Evolutionary conservation across 2,329 filamentous ascomycete species (phyloP).

Genomic region (Teratosphaeria viscida): DNA sequence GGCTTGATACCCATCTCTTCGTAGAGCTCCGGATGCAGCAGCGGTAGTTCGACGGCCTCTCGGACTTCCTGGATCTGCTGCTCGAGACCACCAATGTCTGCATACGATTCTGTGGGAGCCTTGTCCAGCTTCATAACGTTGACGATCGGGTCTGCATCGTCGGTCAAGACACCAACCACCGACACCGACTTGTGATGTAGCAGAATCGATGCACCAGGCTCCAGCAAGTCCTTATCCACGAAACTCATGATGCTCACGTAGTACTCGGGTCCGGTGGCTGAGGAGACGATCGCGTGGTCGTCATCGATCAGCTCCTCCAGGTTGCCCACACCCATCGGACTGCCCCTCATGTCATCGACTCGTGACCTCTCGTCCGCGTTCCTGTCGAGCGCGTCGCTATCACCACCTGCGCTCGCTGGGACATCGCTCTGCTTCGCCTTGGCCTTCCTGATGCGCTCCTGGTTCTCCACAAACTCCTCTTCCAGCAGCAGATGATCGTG

Average conservation of each 20-base stretch:
- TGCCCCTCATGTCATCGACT: constrained; percentile 97
- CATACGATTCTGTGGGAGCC: constrained; percentile 94
- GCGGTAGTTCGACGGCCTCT: constrained; percentile 89
- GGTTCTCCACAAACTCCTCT: constrained; percentile 98
- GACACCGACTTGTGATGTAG: constrained; percentile 97
- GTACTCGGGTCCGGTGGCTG: constrained; percentile 94
- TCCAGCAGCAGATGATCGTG: constrained; percentile 95
- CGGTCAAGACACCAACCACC: constrained; percentile 91
- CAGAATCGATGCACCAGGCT: constrained; percentile 89
- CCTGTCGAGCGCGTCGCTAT: constrained; percentile 69
- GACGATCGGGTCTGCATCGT: constrained; percentile 89
- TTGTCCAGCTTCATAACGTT: constrained; percentile 99
- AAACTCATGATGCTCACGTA: constrained; percentile 99
- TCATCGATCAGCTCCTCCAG: constrained; percentile 98
- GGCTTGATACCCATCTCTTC: constrained; percentile 99
- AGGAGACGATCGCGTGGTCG: constrained; percentile 96
- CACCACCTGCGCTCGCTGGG: constrained; percentile 47
- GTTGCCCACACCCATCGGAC: constrained; percentile 96
- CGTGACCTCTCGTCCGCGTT: constrained; percentile 90
- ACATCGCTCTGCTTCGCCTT: constrained; percentile 66
- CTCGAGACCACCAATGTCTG: constrained; percentile 94
- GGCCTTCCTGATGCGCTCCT: constrained; percentile 87
- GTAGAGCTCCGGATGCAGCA: constrained; percentile 92
- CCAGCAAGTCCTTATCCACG: constrained; percentile 94
- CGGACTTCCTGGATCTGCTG: constrained; percentile 93